Percentiles rank a stretch among this genome's conserved stretches.
These are phyloP conservation scores for Novymonas esmeraldas DNA, from an alignment of 208 protist species.

Conservation along the genomic window DNA sequence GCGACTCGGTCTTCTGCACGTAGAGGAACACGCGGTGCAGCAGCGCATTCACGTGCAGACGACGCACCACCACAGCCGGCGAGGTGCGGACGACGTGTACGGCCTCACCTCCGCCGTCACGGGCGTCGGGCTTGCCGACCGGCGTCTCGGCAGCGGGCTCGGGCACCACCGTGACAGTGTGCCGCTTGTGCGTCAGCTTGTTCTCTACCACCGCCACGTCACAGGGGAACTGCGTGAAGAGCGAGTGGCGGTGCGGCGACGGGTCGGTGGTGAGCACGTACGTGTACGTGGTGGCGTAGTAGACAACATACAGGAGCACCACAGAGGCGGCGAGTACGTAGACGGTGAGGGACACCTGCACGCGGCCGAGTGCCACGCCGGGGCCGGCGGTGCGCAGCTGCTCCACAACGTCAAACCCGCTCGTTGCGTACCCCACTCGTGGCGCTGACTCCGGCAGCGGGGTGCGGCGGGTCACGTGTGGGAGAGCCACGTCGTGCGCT, in stretches of 20 bases:
- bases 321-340: conserved; percentile 33
- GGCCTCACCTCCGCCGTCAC: neutral
- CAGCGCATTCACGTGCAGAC: conserved; percentile 62
- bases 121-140: neutral
- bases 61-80: conserved; percentile 23
- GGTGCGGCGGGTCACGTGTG: neutral
- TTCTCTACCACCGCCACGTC: conserved; percentile 77
- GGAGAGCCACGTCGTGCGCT: too few relatives aligned
- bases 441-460: neutral
- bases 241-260: conserved; percentile 42
- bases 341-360: conserved; percentile 29
- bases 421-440: conserved; percentile 22
- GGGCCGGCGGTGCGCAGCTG: conserved; percentile 39
- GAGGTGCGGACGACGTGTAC: neutral
- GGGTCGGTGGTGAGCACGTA: conserved; percentile 72
- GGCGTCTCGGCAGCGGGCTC: neutral
- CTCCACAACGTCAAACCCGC: conserved; percentile 52
- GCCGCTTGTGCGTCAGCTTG: conserved; percentile 41
- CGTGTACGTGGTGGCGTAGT: conserved; percentile 66
- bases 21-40: conserved; percentile 69
- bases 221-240: conserved; percentile 65
- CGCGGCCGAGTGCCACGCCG: conserved; percentile 21
- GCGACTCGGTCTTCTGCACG: conserved; percentile 48
- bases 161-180: conserved; percentile 30
- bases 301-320: conserved; percentile 34